Evolutionary conservation across 2,329 filamentous ascomycete species (phyloP).

Genomic region (Clonostachys rhizophaga): DNA sequence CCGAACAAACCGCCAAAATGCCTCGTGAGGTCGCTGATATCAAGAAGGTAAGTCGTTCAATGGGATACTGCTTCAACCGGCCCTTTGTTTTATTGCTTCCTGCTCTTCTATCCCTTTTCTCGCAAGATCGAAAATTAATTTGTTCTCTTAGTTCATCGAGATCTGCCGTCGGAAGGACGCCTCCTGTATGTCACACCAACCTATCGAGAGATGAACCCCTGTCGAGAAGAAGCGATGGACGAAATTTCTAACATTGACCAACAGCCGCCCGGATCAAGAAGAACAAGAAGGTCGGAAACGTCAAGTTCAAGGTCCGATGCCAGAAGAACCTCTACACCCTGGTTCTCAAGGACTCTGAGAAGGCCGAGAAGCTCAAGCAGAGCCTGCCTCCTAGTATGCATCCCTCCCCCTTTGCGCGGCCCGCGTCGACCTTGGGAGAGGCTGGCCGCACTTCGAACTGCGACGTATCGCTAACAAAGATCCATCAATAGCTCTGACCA

Average conservation of each 20-base stretch:
- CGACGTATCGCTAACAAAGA: background rate
- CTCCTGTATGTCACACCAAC: slow-evolving; percentile 74
- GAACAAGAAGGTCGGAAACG: slow-evolving; percentile 83
- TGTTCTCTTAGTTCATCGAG: slow-evolving; percentile 80
- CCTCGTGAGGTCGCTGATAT: slow-evolving; percentile 97
- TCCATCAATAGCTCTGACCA: slow-evolving; percentile 36
- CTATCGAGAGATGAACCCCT: background rate
- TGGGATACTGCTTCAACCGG: too few species aligned
- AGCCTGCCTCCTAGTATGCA: slow-evolving; percentile 90
- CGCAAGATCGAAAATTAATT: slow-evolving; percentile 1
- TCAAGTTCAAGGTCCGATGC: slow-evolving; percentile 99
- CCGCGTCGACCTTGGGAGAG: background rate
- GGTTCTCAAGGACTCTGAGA: slow-evolving; percentile 96
- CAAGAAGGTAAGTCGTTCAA: slow-evolving; percentile 62
- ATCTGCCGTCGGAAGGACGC: slow-evolving; percentile 99
- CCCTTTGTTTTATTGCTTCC: too few species aligned
- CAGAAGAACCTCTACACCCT: slow-evolving; percentile 95
- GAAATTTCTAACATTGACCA: slow-evolving; percentile 5
- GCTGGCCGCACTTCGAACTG: background rate
- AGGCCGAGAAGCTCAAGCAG: slow-evolving; percentile 99
- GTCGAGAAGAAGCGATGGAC: background rate
- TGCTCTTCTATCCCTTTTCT: background rate
- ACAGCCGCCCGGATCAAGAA: slow-evolving; percentile 91
- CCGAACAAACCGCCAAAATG: slow-evolving; percentile 67
- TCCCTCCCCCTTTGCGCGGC: slow-evolving; percentile 2